Evolutionary conservation across 78 protist species (phyloP).

Genomic region (Polysphondylium violaceum): DNA sequence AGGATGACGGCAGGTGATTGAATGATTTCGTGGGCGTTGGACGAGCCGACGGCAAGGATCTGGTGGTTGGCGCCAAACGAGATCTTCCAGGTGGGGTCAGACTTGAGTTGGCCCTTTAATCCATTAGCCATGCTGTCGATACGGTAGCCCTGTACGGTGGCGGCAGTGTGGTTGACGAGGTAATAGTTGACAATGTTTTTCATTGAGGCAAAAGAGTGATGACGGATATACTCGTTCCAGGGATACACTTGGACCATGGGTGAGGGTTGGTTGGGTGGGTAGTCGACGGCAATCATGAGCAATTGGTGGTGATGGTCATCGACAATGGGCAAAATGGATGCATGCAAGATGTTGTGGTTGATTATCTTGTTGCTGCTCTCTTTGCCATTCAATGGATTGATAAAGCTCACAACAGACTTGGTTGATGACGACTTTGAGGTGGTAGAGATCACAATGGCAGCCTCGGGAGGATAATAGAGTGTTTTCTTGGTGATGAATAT

Average conservation of each 20-base stretch:
- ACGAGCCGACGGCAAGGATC: neutral
- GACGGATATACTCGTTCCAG: constrained; percentile 29
- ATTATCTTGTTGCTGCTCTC: neutral
- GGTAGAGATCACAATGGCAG: neutral
- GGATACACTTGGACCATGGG: constrained; percentile 31
- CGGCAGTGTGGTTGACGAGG: too few relatives aligned
- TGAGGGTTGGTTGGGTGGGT: constrained; percentile 39
- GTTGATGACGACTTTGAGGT: neutral
- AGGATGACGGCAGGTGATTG: constrained; percentile 58
- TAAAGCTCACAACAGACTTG: neutral
- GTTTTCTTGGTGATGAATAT: constrained; percentile 19
- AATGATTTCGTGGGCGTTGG: constrained; percentile 44
- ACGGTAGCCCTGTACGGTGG: constrained; percentile 16
- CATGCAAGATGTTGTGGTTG: neutral
- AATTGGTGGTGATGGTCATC: neutral
- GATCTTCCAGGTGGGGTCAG: constrained; percentile 24
- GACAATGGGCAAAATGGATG: neutral
- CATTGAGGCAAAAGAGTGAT: neutral
- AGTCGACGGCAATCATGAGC: constrained; percentile 22
- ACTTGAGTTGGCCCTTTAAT: constrained; percentile 10
- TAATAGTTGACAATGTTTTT: too few relatives aligned
- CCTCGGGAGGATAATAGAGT: constrained; percentile 17
- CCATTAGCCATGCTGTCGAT: constrained; percentile 67
- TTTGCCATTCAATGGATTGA: constrained; percentile 6
- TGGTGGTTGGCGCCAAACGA: neutral